Conservation (phyloP, 1,284 basidiomycete genomes). For the Sanguinoderma infundibulare region DNA sequence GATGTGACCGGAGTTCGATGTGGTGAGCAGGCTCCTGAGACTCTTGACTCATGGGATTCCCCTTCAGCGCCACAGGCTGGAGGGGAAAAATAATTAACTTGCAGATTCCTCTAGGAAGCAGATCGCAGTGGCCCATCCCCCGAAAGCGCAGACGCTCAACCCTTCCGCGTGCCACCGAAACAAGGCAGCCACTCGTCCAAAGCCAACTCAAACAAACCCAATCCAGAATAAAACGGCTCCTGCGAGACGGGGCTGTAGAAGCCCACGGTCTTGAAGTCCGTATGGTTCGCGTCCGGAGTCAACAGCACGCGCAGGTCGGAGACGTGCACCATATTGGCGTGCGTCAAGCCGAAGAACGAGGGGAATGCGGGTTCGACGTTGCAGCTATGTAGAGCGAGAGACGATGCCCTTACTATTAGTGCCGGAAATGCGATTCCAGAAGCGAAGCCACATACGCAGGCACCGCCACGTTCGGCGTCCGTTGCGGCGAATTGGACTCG, state of each 20-base stretch:
- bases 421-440: background rate
- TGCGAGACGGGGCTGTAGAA: constrained; percentile 53
- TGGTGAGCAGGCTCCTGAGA: no score
- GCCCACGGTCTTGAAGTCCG: constrained; percentile 52
- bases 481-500: constrained; percentile 48
- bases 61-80: no score
- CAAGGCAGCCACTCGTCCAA: constrained; percentile 54
- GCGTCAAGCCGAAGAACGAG: constrained; percentile 51
- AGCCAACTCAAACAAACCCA: constrained; percentile 50
- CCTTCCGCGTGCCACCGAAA: constrained; percentile 29
- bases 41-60: no score
- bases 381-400: constrained; percentile 41
- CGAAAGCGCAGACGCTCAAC: no score
- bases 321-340: constrained; percentile 52
- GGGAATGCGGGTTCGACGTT: constrained; percentile 37
- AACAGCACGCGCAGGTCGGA: constrained; percentile 52
- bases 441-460: constrained; percentile 39
- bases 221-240: constrained; percentile 49
- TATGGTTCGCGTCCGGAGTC: constrained; percentile 50
- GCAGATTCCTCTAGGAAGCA: no score
- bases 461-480: constrained; percentile 42
- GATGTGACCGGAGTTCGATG: no score
- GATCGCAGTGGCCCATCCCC: no score
- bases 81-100: no score
- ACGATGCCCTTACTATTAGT: background rate